phyloP scores from a whole-genome alignment of 257 asterid species.

The Przewalskia tangutica region DNA sequence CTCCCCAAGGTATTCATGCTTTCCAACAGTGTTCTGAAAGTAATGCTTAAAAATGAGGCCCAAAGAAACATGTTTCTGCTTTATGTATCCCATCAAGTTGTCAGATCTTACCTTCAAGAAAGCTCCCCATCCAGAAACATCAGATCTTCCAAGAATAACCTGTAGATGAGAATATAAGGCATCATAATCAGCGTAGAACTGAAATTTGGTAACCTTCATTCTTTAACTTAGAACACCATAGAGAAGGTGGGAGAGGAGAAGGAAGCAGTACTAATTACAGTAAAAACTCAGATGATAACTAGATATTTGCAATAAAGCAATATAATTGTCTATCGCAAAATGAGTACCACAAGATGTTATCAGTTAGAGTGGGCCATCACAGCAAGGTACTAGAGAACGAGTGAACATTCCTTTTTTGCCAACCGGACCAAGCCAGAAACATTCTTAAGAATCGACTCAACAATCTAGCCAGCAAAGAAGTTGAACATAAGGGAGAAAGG shows the following conservation, averaged over 20 bases:
- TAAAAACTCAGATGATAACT: neutral
- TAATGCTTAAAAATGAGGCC: neutral
- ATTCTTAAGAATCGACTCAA: neutral
- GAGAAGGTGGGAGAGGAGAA: neutral
- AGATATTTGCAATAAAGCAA: neutral
- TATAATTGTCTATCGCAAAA: neutral
- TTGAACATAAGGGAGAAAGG: neutral
- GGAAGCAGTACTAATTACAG: neutral
- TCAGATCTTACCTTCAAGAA: conserved; percentile 75
- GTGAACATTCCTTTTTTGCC: neutral
- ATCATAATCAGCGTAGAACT: neutral
- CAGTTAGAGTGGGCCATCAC: neutral
- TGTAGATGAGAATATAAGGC: conserved; percentile 9
- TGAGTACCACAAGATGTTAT: neutral
- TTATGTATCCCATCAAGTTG: neutral
- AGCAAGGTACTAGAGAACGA: neutral
- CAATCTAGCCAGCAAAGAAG: neutral
- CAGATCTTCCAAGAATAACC: conserved; percentile 93
- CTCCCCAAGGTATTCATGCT: conserved; percentile 94
- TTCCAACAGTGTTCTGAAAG: conserved; percentile 73
- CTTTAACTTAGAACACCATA: neutral
- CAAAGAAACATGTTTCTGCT: neutral
- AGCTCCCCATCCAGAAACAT: conserved; percentile 98
- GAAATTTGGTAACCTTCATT: too few species aligned
- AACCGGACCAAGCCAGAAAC: neutral